Evolutionary conservation across 148 eudicot species (phyloP).

Genomic region (Amaranthus cruentus): DNA sequence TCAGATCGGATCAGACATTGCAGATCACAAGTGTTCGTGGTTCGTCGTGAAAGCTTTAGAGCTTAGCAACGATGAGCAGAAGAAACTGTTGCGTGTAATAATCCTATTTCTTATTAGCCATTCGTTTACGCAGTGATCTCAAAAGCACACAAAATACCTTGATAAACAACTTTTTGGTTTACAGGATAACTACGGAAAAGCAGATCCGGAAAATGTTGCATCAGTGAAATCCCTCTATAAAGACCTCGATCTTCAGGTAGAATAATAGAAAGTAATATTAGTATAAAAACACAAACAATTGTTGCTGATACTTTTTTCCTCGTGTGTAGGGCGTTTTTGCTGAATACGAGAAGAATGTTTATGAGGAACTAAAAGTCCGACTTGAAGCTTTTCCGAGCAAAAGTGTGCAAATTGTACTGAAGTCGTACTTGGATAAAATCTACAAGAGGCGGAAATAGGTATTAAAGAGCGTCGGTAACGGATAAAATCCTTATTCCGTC

Average conservation of each 20-base stretch:
- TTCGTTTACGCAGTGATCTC: background rate
- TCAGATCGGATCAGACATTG: constrained; percentile 29
- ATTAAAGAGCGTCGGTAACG: too few species aligned
- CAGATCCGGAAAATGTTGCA: constrained; percentile 14
- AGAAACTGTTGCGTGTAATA: constrained; percentile 18
- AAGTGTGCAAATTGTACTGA: constrained; percentile 16
- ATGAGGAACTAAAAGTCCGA: constrained; percentile 7
- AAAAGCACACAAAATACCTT: background rate
- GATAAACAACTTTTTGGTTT: background rate
- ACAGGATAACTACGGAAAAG: constrained; percentile 28
- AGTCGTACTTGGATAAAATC: constrained; percentile 20
- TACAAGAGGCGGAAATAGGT: constrained; percentile 19
- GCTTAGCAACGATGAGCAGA: constrained; percentile 24
- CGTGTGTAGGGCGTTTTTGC: constrained; percentile 14
- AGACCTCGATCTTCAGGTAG: constrained; percentile 27
- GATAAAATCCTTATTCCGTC: too few species aligned
- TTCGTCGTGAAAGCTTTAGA: constrained; percentile 29
- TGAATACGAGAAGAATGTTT: constrained; percentile 16
- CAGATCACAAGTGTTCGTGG: constrained; percentile 28
- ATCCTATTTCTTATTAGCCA: background rate
- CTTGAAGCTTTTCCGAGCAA: constrained; percentile 24
- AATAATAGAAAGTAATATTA: background rate
- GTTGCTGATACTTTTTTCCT: background rate
- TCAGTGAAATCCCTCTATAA: constrained; percentile 21
- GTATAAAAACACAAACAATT: background rate